Evolutionary conservation across 2,329 filamentous ascomycete genomes (phyloP).

Genomic region (Cladosporium austrohemisphaericum): DNA sequence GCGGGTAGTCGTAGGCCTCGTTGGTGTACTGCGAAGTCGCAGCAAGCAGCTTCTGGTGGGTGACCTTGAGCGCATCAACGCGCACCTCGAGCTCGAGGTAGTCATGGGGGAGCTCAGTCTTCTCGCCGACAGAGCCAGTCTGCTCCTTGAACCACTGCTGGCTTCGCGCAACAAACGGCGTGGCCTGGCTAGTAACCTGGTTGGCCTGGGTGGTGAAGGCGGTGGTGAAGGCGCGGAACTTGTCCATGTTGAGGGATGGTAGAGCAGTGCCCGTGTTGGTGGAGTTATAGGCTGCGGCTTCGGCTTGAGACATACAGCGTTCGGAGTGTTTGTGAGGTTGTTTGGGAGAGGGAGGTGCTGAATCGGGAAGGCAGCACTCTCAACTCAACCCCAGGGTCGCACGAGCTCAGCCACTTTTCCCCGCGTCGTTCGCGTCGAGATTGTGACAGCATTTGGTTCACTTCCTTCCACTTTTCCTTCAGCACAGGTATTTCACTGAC

Average conservation of each 20-base stretch:
- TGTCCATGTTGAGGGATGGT: conserved; percentile 54
- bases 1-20: conserved; percentile 86
- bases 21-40: conserved; percentile 95
- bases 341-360: neutral
- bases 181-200: conserved; percentile 72
- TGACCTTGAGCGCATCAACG: conserved; percentile 93
- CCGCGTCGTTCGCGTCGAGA: neutral
- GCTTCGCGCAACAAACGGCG: conserved; percentile 87
- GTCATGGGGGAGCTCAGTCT: conserved; percentile 95
- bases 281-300: conserved; percentile 12
- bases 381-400: too few species aligned
- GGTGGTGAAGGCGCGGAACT: conserved; percentile 67
- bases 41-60: conserved; percentile 93
- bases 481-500: neutral
- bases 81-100: conserved; percentile 99
- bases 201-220: too few species aligned
- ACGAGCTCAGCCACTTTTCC: conserved; percentile 1
- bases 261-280: conserved; percentile 3
- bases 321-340: neutral
- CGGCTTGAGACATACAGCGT: conserved; percentile 7
- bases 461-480: too few species aligned
- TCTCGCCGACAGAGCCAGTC: conserved; percentile 90
- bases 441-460: neutral
- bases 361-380: neutral
- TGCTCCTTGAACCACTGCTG: conserved; percentile 99